Conservation (phyloP, 2,329 filamentous ascomycete species). For the Aspergillus awamori region DNA sequence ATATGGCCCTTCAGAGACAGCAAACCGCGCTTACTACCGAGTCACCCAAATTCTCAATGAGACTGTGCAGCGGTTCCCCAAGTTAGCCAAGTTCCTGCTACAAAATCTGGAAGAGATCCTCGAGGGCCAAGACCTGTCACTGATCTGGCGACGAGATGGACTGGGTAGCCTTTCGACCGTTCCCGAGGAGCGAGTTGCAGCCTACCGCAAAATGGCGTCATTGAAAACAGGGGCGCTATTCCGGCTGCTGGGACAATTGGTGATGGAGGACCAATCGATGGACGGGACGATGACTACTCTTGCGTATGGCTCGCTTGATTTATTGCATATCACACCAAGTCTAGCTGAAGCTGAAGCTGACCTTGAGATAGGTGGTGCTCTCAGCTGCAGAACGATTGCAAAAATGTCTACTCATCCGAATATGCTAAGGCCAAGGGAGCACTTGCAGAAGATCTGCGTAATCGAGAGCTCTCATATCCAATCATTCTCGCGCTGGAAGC, state of each 20-base stretch:
- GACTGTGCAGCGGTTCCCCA: conserved; percentile 18
- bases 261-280: conserved; percentile 20
- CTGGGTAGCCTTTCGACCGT: conserved; percentile 15
- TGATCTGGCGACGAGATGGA: conserved; percentile 28
- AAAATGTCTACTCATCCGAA: conserved; percentile 29
- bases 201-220: conserved; percentile 23
- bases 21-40: conserved; percentile 28
- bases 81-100: conserved; percentile 22
- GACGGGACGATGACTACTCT: conserved; percentile 23
- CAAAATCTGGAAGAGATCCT: conserved; percentile 27
- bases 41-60: conserved; percentile 25
- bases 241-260: conserved; percentile 24
- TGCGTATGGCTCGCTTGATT: conserved; percentile 16
- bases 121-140: conserved; percentile 27
- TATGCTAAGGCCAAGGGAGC: conserved; percentile 25
- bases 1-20: conserved; percentile 27
- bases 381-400: conserved; percentile 29
- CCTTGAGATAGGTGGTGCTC: conserved; percentile 23
- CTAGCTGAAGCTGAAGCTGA: background rate
- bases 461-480: conserved; percentile 25
- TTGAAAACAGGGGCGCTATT: conserved; percentile 28
- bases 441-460: conserved; percentile 25
- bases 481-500: conserved; percentile 25
- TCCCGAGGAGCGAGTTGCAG: conserved; percentile 14
- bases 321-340: background rate